Conservation (phyloP, 208 protist species). For the Naegleria gruberi region DNA sequence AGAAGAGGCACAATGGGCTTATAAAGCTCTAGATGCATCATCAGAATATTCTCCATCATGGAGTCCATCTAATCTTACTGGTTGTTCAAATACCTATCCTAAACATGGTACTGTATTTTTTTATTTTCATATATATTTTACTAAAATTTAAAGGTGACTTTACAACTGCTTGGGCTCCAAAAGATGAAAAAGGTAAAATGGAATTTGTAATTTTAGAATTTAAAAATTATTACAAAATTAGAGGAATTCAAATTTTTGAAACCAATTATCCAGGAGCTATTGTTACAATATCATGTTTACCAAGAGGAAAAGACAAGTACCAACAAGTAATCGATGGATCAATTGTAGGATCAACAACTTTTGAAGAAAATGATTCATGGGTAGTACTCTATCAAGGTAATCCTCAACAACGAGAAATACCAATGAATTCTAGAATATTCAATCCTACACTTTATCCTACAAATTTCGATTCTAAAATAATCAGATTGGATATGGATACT, state of each 20-base stretch:
- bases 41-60: neutral
- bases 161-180: neutral
- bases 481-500: neutral
- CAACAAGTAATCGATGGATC: neutral
- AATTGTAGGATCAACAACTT: neutral
- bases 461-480: neutral
- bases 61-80: neutral
- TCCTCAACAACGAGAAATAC: neutral
- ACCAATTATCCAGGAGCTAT: neutral
- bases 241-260: neutral
- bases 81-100: neutral
- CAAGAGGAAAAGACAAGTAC: neutral
- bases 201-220: conserved; percentile 6
- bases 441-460: neutral
- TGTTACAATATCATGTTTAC: neutral
- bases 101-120: neutral
- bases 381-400: neutral
- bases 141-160: neutral
- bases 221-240: neutral
- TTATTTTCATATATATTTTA: too few species aligned
- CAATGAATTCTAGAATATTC: neutral
- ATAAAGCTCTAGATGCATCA: neutral
- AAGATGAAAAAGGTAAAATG: too few species aligned
- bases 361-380: neutral
- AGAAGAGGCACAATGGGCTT: neutral